Base-by-base conservation (phyloP, 208 protist species). In the Leishmania amazonensis region DNA sequence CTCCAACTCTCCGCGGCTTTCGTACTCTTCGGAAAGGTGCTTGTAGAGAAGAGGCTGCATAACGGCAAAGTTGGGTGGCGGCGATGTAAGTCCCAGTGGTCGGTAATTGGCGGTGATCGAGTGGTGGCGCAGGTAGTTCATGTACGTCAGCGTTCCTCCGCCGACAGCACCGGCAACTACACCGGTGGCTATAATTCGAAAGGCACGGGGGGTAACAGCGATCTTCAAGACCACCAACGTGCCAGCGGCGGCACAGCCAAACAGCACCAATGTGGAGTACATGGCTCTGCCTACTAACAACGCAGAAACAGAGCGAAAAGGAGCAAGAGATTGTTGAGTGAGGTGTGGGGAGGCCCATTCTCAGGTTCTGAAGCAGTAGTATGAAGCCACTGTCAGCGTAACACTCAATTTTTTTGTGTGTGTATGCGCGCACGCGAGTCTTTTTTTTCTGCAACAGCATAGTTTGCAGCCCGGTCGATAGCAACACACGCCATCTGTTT, bases 1-100 rank as follows among this genome's bases (percentile, higher is more conserved):
- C 3, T 92, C 90, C 3, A 95, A 70, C 68, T 94, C 83, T 8
- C 92, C 92, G 15, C 85, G 81, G 35, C 90, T 91, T 57, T 93
- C 85, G 73, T 96, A 96, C 31, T 88, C 84, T 35, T 89, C 76
- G 2, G 87, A 80, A 15, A 95, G 35, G 77, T 97, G 89, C 8
- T 79, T 72, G 79, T 90, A 96, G 35, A 97, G 86, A 17, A 87
- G 51, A 3, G 83, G 83, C 71, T 83, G 85, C 53, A 95, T 91
- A 11, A 80, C 72, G 0, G 77, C 60, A 47, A 93, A 97, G 83
- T 94, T 90, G 15, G 76, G 75, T 28, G 86, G 81, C n/a, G 85
- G 89, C 5, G 65, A 67, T 31, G 80, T 79, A 7, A 94, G 60
- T 40, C 80, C 78, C 40, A 91, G 75, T 21, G 86, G 85, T 42